phyloP scores from a whole-genome alignment of 257 asterid species.

The Jasminum sambac region DNA sequence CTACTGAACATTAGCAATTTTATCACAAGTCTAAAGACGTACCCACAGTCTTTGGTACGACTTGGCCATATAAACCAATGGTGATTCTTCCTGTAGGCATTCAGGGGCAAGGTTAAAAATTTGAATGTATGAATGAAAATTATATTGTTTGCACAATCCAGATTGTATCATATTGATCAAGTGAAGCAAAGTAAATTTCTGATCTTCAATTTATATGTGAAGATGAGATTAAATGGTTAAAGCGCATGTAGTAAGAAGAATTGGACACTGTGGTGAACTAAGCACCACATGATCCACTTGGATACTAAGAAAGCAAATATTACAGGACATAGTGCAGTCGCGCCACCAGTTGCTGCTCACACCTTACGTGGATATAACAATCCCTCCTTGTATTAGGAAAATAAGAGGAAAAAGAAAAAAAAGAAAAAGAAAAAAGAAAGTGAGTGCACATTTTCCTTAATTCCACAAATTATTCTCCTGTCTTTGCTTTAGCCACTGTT shows the following conservation, averaged over 20 bases:
- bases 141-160: not conserved
- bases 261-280: not conserved
- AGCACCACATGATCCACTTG: not conserved
- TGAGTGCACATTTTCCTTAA: not conserved
- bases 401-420: too few species aligned
- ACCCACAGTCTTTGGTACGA: slow-evolving; percentile 94
- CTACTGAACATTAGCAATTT: slow-evolving; percentile 4
- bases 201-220: not conserved
- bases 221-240: not conserved
- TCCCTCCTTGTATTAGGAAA: not conserved
- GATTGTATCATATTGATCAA: not conserved
- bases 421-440: not conserved
- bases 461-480: not conserved
- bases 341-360: not conserved
- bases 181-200: slow-evolving; percentile 5
- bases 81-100: slow-evolving; percentile 77
- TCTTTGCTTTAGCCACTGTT: not conserved
- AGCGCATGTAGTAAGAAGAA: not conserved
- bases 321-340: not conserved
- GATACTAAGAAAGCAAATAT: not conserved
- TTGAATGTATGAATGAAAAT: not conserved
- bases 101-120: slow-evolving; percentile 21
- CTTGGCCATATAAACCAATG: slow-evolving; percentile 87
- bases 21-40: slow-evolving; percentile 30
- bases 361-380: not conserved